Evolutionary conservation across 192 early-diverging fungal species (phyloP).

Genomic region (Coemansia guatemalensis): DNA sequence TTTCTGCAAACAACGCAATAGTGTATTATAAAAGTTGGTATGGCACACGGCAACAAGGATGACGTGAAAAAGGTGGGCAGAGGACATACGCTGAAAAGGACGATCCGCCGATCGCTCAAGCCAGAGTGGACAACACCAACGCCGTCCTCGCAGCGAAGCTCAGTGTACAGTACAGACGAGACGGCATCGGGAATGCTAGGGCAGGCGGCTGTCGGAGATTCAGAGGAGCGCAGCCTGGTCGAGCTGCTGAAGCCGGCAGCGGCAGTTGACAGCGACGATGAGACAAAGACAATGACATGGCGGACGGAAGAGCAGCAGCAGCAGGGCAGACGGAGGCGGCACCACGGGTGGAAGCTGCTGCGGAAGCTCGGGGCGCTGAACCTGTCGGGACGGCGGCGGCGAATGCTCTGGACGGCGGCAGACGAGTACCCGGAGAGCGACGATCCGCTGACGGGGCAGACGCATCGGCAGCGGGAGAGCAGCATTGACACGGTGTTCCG

Average conservation of each 20-base stretch:
- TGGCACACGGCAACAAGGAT: neutral
- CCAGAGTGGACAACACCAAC: constrained; percentile 15
- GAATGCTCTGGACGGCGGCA: neutral
- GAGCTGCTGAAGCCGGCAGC: constrained; percentile 15
- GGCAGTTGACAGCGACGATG: neutral
- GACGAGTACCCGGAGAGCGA: constrained; percentile 41
- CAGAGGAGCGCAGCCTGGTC: constrained; percentile 13
- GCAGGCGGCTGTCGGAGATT: neutral
- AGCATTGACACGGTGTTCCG: constrained; percentile 17
- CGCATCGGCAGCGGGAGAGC: constrained; percentile 12
- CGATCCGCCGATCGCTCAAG: constrained; percentile 18
- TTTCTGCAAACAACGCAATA: neutral
- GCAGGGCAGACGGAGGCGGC: neutral
- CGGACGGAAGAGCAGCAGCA: constrained; percentile 4
- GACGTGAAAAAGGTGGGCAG: constrained; percentile 4
- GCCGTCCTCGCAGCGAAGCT: neutral
- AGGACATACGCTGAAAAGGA: constrained; percentile 14
- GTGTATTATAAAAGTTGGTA: neutral
- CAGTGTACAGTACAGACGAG: neutral
- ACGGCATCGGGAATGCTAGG: neutral
- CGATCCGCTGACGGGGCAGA: constrained; percentile 21
- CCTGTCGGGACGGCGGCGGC: neutral
- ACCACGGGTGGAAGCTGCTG: constrained; percentile 12
- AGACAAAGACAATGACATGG: constrained; percentile 1
- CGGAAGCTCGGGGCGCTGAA: constrained; percentile 6